These are phyloP conservation scores for Lithocarpus polystachyus DNA, from an alignment of 306 rosid genomes.

Conservation along the genomic window DNA sequence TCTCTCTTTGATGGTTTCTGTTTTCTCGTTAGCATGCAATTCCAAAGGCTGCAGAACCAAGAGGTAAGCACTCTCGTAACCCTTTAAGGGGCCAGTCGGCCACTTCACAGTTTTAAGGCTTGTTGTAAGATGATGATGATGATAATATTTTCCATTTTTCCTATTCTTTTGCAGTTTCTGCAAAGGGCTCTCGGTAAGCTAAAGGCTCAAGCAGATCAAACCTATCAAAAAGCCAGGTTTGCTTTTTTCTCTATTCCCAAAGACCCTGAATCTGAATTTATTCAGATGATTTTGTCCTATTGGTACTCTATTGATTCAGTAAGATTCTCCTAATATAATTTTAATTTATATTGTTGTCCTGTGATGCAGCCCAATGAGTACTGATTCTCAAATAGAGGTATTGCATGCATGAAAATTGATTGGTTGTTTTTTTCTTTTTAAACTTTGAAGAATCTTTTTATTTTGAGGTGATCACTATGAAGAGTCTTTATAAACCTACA, in stretches of 20 bases:
- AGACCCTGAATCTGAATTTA: neutral
- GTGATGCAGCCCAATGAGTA: slow-evolving; percentile 33
- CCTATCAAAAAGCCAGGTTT: slow-evolving; percentile 38
- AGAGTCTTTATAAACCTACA: slow-evolving; percentile 16
- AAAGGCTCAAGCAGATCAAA: slow-evolving; percentile 37
- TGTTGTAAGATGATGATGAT: slow-evolving; percentile 6
- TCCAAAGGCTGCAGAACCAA: slow-evolving; percentile 44
- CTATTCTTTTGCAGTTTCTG: slow-evolving; percentile 31
- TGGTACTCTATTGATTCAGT: neutral
- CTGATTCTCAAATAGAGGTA: slow-evolving; percentile 56
- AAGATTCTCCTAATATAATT: neutral
- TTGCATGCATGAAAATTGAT: neutral
- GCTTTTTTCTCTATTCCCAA: neutral
- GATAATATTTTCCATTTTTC: neutral
- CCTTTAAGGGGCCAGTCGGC: neutral
- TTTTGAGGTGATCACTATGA: neutral
- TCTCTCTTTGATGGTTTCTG: neutral
- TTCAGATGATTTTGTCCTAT: neutral
- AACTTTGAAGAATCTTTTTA: neutral
- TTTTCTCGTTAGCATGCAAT: slow-evolving; percentile 11
- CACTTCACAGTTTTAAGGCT: neutral
- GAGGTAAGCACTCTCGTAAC: slow-evolving; percentile 38
- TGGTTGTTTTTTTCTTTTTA: neutral
- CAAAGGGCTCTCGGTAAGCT: slow-evolving; percentile 31
- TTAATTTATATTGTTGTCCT: neutral